A percentile compares a stretch with the other conserved stretches of the same genome.
These are phyloP conservation scores for Botrytis sinoallii DNA, from an alignment of 2,329 filamentous ascomycete species.

Conservation along the genomic window DNA sequence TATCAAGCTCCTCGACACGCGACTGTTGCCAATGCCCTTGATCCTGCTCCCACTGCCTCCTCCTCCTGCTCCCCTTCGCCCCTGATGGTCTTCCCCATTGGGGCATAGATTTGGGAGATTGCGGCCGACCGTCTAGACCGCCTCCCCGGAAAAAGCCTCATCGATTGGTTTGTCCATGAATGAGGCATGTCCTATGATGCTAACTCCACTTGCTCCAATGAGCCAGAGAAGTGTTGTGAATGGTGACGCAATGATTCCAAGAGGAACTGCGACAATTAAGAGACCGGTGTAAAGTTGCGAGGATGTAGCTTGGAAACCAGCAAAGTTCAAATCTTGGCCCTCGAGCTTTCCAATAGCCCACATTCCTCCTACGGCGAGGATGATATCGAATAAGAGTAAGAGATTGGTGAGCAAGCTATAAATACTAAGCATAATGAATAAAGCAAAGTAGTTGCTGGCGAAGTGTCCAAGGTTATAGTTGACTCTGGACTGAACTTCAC, in stretches of 20 bases:
- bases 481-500: constrained; percentile 83
- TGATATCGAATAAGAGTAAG: constrained; percentile 84
- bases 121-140: constrained; percentile 99
- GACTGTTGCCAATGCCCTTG: constrained; percentile 48
- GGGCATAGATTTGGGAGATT: constrained; percentile 93
- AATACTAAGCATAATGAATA: constrained; percentile 93
- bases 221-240: constrained; percentile 88
- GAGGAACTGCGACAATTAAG: constrained; percentile 75
- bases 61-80: constrained; percentile 67
- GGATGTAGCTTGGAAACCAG: constrained; percentile 75
- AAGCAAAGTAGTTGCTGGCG: constrained; percentile 94
- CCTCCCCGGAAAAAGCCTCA: constrained; percentile 99
- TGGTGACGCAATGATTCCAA: constrained; percentile 81
- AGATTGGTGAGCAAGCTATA: constrained; percentile 91
- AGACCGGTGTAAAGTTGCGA: constrained; percentile 93
- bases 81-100: constrained; percentile 99
- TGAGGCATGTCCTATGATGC: constrained; percentile 89
- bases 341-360: constrained; percentile 88
- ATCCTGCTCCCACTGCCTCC: constrained; percentile 50
- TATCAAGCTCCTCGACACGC: constrained; percentile 64
- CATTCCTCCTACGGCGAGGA: constrained; percentile 81
- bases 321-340: constrained; percentile 84
- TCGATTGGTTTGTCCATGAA: constrained; percentile 99
- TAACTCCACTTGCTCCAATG: constrained; percentile 90
- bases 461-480: constrained; percentile 98